Evolutionary conservation across 2,329 filamentous ascomycete species (phyloP).

Genomic region (Xylariaceae sp.): DNA sequence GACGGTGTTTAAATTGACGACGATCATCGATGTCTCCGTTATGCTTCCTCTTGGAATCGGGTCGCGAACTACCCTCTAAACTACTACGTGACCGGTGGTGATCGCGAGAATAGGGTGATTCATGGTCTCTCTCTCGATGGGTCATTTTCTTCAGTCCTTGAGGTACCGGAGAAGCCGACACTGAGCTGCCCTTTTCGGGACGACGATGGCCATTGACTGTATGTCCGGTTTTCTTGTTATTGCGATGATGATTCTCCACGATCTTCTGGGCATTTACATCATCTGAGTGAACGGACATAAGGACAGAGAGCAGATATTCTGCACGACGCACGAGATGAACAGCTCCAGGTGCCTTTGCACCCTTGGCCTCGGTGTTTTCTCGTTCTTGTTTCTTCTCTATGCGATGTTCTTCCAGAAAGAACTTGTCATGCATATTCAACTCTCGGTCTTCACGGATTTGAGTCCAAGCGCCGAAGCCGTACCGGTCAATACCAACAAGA

Average conservation of each 20-base stretch:
- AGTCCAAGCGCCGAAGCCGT: slow-evolving; percentile 93
- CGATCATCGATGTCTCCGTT: slow-evolving; percentile 49
- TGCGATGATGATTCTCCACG: slow-evolving; percentile 89
- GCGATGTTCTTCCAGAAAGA: slow-evolving; percentile 96
- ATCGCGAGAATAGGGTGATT: slow-evolving; percentile 39
- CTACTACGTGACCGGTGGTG: slow-evolving; percentile 48
- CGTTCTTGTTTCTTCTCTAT: slow-evolving; percentile 96
- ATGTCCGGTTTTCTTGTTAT: slow-evolving; percentile 70
- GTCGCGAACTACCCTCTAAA: slow-evolving; percentile 46
- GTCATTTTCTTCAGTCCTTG: slow-evolving; percentile 45
- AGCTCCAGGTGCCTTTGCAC: slow-evolving; percentile 89
- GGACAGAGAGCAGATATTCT: slow-evolving; percentile 90
- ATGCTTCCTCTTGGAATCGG: slow-evolving; percentile 58
- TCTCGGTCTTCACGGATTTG: slow-evolving; percentile 90
- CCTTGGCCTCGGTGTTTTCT: slow-evolving; percentile 69
- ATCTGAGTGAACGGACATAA: slow-evolving; percentile 77
- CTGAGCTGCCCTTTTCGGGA: slow-evolving; percentile 51
- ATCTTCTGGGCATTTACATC: slow-evolving; percentile 71
- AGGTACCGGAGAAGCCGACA: slow-evolving; percentile 68
- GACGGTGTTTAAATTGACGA: slow-evolving; percentile 44
- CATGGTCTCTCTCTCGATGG: slow-evolving; percentile 43
- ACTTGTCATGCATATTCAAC: slow-evolving; percentile 79
- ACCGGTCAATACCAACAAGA: slow-evolving; percentile 83
- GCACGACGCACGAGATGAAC: slow-evolving; percentile 93
- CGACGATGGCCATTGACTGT: slow-evolving; percentile 57